Percentiles rank a stretch among this genome's conserved stretches.
Conservation (phyloP, 2,329 filamentous ascomycete species). For the Elsinoe ampelina region DNA sequence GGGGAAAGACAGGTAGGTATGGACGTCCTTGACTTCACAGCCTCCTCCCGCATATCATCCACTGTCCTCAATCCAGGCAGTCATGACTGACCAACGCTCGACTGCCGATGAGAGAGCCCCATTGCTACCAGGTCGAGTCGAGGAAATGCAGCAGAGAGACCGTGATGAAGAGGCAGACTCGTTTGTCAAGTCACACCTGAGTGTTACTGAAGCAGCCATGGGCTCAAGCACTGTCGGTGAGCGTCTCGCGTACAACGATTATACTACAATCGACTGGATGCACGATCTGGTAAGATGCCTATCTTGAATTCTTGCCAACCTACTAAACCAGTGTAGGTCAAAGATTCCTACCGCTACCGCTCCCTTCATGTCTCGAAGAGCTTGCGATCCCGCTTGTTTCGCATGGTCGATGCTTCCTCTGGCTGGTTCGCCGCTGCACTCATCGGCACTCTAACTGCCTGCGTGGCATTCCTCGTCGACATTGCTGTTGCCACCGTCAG, state of each 20-base stretch:
- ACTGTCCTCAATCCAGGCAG: not conserved
- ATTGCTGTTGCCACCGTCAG: conserved; percentile 45
- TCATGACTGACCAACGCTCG: not conserved
- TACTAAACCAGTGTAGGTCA: conserved; percentile 34
- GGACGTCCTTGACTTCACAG: not conserved
- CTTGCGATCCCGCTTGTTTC: conserved; percentile 32
- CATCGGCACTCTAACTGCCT: conserved; percentile 47
- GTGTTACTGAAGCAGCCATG: conserved; percentile 42
- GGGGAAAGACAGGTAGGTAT: not conserved
- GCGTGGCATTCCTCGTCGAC: conserved; percentile 48
- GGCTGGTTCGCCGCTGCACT: conserved; percentile 48
- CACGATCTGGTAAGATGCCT: conserved; percentile 42
- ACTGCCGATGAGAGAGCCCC: not conserved
- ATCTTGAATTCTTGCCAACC: not conserved
- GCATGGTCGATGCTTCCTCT: conserved; percentile 41
- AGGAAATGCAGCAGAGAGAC: not conserved
- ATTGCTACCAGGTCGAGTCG: not conserved
- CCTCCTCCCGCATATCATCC: not conserved
- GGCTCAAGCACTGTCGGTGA: conserved; percentile 42
- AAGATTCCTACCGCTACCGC: conserved; percentile 47
- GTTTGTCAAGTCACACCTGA: conserved; percentile 33
- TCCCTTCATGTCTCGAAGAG: conserved; percentile 36
- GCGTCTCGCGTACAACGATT: conserved; percentile 51
- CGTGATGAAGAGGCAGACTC: conserved; percentile 35
- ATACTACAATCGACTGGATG: conserved; percentile 54